Evolutionary conservation across 345 rosid genomes (phyloP), one percentile per base, ranked within the genome.

Genomic region (Capsella bursapastoris): DNA sequence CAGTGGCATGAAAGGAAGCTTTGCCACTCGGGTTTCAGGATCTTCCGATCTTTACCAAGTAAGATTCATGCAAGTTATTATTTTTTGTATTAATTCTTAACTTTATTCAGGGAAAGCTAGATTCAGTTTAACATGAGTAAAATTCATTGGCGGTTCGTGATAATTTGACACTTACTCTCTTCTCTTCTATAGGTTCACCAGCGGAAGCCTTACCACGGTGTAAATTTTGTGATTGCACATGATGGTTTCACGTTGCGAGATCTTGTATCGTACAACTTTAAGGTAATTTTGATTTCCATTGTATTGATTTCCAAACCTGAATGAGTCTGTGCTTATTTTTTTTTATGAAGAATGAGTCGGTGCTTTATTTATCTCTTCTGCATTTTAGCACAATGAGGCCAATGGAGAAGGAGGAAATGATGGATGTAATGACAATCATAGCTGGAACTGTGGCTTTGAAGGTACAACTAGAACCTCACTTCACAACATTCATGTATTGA

Each of bases 391-490:
- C 80, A 94, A 94, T 75, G 95, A 94, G 37, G 98, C 93, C 56
- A 94, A 94, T 83, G 98, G 98, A 68, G 98, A 94, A 84, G 89
- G 90, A 47, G 98, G 96, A 70, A 94, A 87, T 70, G 98, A 94
- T 82, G 98, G 96, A 74, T 57, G 89, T 86, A 91, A 88, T 74
- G 96, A 94, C 75, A 94, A 94, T 78, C 81, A 84, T 68, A 86
- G 97, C 78, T 94, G 97, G 98, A 94, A 94, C 73, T 94, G 97
- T 82, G 98, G 98, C n/a, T 78, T 75, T 68, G 98, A 94, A 88
- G 98, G 98, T 89, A 73, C 43, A 53, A 3, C 25, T 38, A 38
- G 27, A 64, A 57, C 6, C 48, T 78, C 40, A 37, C 56, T 35
- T 43, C 47, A 49, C 57, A 69, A 37, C 49, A 70, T 14, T 41